Conservation (phyloP, 2,329 filamentous ascomycete species). For the Aspergillus tanneri region DNA sequence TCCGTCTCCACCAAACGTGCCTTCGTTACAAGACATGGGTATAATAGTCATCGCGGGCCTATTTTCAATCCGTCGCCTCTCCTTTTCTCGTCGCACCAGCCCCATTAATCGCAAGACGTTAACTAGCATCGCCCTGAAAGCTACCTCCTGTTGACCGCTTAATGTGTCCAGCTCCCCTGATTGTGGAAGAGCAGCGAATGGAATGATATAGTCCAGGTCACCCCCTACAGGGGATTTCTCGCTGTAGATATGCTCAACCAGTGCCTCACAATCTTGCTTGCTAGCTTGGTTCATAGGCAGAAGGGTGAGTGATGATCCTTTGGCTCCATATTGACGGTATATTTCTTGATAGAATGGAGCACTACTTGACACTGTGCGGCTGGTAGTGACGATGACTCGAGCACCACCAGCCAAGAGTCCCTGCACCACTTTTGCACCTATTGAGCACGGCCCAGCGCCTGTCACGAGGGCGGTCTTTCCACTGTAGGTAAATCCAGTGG, state of each 20-base stretch:
- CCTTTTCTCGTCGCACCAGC: constrained; percentile 23
- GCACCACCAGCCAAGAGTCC: constrained; percentile 37
- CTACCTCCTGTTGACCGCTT: constrained; percentile 20
- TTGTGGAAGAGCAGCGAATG: constrained; percentile 46
- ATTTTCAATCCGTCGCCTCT: constrained; percentile 21
- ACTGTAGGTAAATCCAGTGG: constrained; percentile 24
- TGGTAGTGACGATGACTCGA: constrained; percentile 44
- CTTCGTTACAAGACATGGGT: constrained; percentile 48
- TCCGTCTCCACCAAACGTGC: constrained; percentile 45
- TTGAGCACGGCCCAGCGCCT: constrained; percentile 39
- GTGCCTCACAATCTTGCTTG: constrained; percentile 37
- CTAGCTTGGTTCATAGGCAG: constrained; percentile 46
- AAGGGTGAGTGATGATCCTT: constrained; percentile 37
- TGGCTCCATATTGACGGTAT: constrained; percentile 34
- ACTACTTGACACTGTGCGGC: constrained; percentile 28
- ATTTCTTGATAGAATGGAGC: constrained; percentile 37
- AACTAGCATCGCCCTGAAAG: constrained; percentile 32
- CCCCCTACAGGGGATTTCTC: constrained; percentile 22
- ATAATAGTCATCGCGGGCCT: constrained; percentile 43
- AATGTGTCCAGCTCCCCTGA: constrained; percentile 38
- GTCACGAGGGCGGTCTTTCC: constrained; percentile 38
- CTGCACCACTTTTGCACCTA: constrained; percentile 35
- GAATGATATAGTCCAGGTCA: constrained; percentile 44
- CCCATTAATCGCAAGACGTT: constrained; percentile 43
- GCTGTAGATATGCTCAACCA: constrained; percentile 42